phyloP scores from a whole-genome alignment of 1,284 basidiomycete genomes.

The Cystobasidium sp. region DNA sequence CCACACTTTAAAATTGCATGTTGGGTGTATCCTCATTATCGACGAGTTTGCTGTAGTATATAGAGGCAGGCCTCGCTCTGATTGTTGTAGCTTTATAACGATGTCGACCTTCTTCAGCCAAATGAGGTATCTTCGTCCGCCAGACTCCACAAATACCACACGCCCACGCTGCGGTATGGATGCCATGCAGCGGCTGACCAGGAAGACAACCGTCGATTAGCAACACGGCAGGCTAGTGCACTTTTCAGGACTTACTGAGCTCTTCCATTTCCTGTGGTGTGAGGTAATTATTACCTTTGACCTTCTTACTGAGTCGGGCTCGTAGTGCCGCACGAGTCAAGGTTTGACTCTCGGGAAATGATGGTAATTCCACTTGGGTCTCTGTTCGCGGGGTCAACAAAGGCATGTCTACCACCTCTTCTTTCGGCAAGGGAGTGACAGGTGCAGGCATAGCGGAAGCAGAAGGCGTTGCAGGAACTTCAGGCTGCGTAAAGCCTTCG shows the following conservation, averaged over 20 bases:
- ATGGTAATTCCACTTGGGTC: slow-evolving; percentile 20
- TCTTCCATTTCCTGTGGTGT: slow-evolving; percentile 81
- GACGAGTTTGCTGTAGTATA: neutral
- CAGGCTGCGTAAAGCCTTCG: neutral
- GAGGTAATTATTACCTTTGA: slow-evolving; percentile 78
- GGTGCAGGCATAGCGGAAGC: slow-evolving; percentile 16
- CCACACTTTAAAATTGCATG: neutral
- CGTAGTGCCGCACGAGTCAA: slow-evolving; percentile 55
- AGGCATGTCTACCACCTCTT: slow-evolving; percentile 8
- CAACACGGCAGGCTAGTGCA: neutral
- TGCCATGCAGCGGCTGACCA: slow-evolving; percentile 66
- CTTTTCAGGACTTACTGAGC: slow-evolving; percentile 58
- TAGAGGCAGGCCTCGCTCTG: slow-evolving; percentile 4
- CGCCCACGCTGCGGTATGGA: slow-evolving; percentile 63
- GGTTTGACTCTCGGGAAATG: slow-evolving; percentile 44
- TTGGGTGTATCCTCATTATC: too few relatives aligned
- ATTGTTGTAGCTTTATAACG: neutral
- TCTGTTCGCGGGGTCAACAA: slow-evolving; percentile 37
- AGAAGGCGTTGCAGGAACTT: slow-evolving; percentile 15
- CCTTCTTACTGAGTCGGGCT: slow-evolving; percentile 73
- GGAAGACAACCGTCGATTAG: neutral
- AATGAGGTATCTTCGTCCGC: slow-evolving; percentile 40
- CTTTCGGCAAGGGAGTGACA: neutral
- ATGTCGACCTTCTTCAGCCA: neutral
- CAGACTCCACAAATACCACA: slow-evolving; percentile 49